A percentile compares a stretch with the other conserved stretches of the same genome.
Conservation (phyloP, 1,284 basidiomycete species). For the Heliocybe sulcata region DNA sequence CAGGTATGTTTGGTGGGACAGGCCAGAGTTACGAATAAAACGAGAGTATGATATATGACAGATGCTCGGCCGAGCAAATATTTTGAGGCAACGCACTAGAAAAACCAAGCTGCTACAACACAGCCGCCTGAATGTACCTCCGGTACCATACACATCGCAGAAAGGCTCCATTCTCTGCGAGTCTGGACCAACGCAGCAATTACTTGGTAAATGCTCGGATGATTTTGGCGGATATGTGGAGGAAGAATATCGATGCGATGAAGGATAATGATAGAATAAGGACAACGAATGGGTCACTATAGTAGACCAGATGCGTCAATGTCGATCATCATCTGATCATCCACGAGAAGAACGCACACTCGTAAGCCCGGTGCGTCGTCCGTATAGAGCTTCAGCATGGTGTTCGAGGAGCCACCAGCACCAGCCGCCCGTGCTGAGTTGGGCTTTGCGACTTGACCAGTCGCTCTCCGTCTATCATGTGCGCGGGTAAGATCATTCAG, state of each 20-base stretch:
- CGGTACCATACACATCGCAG: not conserved
- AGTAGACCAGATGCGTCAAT: conserved; percentile 2
- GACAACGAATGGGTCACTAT: conserved; percentile 95
- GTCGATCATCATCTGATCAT: not conserved
- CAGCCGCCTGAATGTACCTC: not conserved
- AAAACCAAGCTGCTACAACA: not conserved
- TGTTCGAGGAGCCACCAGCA: conserved; percentile 93
- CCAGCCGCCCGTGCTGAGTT: conserved; percentile 91
- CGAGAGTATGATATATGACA: not conserved
- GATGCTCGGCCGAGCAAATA: not conserved
- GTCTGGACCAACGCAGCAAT: conserved; percentile 1
- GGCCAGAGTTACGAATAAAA: not conserved
- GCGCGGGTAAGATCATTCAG: not conserved
- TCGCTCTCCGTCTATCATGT: conserved; percentile 67
- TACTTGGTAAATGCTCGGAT: conserved; percentile 88
- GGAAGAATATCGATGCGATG: conserved; percentile 98
- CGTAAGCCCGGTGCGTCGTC: conserved; percentile 94
- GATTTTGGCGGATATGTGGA: conserved; percentile 95
- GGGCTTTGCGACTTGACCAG: conserved; percentile 65
- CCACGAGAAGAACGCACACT: conserved; percentile 64
- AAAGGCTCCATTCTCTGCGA: not conserved
- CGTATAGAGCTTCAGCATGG: conserved; percentile 98
- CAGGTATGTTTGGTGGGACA: too few relatives aligned
- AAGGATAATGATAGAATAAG: conserved; percentile 95
- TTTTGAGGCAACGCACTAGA: not conserved